A percentile compares a stretch with the other conserved stretches of the same genome.
phyloP scores from a whole-genome alignment of 805 yeast species.

The Candida silvatica region DNA sequence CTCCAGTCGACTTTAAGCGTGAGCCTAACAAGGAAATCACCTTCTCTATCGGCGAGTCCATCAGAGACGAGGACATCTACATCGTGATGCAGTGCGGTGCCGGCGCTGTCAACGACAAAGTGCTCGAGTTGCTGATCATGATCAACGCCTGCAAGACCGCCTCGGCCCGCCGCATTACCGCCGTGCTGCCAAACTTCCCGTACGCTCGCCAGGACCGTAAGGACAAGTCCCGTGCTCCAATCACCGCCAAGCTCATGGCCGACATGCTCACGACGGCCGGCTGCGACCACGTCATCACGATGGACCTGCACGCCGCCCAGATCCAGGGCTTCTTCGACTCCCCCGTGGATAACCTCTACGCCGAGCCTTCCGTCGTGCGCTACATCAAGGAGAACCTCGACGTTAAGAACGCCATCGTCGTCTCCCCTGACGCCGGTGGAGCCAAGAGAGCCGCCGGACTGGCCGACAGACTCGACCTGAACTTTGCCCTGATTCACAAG shows the following conservation, averaged over 20 bases:
- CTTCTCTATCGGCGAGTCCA: slow-evolving; percentile 78
- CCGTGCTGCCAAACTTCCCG: slow-evolving; percentile 92
- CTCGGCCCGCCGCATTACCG: slow-evolving; percentile 88
- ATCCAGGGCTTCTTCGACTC: slow-evolving; percentile 94
- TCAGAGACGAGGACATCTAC: slow-evolving; percentile 85
- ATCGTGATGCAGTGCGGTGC: slow-evolving; percentile 72
- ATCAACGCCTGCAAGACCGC: slow-evolving; percentile 95
- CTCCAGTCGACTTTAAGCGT: slow-evolving; percentile 56
- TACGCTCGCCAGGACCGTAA: slow-evolving; percentile 97
- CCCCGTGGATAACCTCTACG: slow-evolving; percentile 93
- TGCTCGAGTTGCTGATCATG: slow-evolving; percentile 83
- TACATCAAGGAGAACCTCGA: slow-evolving; percentile 63
- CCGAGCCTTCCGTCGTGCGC: slow-evolving; percentile 83
- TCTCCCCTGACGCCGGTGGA: slow-evolving; percentile 98
- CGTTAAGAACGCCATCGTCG: slow-evolving; percentile 59
- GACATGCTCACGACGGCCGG: slow-evolving; percentile 90
- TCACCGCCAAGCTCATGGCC: slow-evolving; percentile 91
- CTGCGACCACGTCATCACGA: slow-evolving; percentile 89
- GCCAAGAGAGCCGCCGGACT: slow-evolving; percentile 94
- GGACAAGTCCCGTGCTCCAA: slow-evolving; percentile 93
- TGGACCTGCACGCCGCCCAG: slow-evolving; percentile 97
- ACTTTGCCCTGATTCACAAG: slow-evolving; percentile 92
- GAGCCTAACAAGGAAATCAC: slow-evolving; percentile 84
- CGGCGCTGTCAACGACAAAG: slow-evolving; percentile 73
- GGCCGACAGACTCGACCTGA: slow-evolving; percentile 86